These are phyloP conservation scores for Apiospora arundinis DNA, from an alignment of 2,329 filamentous ascomycete species.

Conservation along the genomic window DNA sequence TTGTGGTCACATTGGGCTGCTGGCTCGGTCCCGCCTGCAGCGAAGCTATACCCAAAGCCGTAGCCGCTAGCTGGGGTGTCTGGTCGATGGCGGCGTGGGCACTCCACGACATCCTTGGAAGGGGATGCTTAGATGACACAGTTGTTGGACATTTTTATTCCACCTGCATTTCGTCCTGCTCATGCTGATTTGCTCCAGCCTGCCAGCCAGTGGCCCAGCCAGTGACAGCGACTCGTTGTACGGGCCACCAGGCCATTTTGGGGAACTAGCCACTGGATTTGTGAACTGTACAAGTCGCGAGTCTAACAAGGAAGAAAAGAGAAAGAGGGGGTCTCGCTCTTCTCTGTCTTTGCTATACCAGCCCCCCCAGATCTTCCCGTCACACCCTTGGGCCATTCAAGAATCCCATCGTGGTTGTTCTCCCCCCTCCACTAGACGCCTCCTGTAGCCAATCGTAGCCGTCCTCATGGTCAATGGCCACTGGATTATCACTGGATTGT, in stretches of 20 bases:
- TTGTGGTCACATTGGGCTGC: constrained; percentile 20
- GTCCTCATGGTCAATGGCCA: background rate
- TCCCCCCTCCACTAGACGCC: background rate
- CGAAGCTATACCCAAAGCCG: constrained; percentile 7
- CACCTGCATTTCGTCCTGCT: constrained; percentile 15
- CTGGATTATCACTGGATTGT: constrained; percentile 6
- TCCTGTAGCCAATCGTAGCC: background rate
- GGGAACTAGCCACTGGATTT: constrained; percentile 15
- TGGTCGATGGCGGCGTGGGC: constrained; percentile 18
- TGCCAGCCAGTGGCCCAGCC: background rate
- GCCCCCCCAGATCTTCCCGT: background rate
- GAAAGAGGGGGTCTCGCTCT: background rate
- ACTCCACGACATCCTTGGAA: constrained; percentile 19
- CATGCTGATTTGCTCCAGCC: constrained; percentile 16
- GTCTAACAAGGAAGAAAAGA: constrained; percentile 9
- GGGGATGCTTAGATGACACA: constrained; percentile 20
- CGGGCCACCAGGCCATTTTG: constrained; percentile 19
- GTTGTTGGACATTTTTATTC: constrained; percentile 20
- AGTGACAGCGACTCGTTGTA: constrained; percentile 19
- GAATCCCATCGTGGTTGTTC: background rate
- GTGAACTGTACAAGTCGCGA: constrained; percentile 17
- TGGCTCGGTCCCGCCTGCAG: constrained; percentile 12
- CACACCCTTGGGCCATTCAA: constrained; percentile 3
- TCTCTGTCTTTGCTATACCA: background rate
- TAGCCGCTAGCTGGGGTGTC: constrained; percentile 17